Base-by-base conservation (phyloP, 192 early-diverging fungal genomes). In the Oehlia diaphana region DNA sequence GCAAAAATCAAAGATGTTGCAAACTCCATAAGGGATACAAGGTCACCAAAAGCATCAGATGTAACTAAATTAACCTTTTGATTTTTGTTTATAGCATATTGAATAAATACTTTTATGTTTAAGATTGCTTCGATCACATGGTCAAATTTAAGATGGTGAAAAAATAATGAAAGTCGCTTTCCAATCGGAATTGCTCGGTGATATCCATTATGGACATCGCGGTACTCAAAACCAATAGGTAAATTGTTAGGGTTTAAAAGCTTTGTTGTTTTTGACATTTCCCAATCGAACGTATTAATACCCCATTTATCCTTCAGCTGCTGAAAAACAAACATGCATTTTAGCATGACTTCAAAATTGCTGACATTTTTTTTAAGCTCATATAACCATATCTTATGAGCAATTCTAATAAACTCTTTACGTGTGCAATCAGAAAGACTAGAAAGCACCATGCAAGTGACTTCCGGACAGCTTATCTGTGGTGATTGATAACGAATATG, bases 281-380 rank as follows among this genome's bases (percentile, higher is more conserved):
- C 74, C 61, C 4, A n/a, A 76, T 65, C 0, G 0, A 76, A 76
- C 16, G 0, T 64, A 23, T 47, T 10, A 39, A 76, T 76, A 16
- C 62, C 37, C 58, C 0, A 13, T 21, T 47, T 23, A 23, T 76
- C 63, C 7, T 26, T 19, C 42, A 76, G 12, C n/a, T 76, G 74
- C 12, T 65, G 74, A 39, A 65, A 7, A 37, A 76, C 37, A 42
- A 64, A 47, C 10, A 76, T 65, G 81, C 81, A 31, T 84, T 84
- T 82, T 69, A 82, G 35, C 49, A 80, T 33, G 49, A 78, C 7
- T 76, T 79, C 35, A 83, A 86, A 63, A 63, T 86, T 64, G 73
- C 67, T 42, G 10, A 76, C 16, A 72, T 72, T 47, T 0, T 31
- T 31, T 4, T 82, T 35, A 72, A 82, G 14, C 33, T 80, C 49